Conservation (phyloP, 2,329 filamentous ascomycete species). For the Penicillium freii region DNA sequence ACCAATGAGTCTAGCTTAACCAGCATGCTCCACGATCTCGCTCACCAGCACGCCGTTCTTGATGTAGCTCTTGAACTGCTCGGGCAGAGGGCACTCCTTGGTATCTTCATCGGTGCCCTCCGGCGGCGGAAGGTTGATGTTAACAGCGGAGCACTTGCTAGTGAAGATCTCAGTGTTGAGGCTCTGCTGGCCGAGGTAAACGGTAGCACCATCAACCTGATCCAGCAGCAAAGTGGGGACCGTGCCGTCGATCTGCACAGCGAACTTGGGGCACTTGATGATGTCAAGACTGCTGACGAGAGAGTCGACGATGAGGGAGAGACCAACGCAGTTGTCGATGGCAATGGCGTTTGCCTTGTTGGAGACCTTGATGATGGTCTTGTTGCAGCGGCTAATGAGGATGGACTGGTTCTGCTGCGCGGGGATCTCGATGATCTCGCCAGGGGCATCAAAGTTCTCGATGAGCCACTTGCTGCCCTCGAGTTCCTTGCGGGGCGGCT, state of each 20-base stretch:
- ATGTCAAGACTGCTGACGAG: conserved; percentile 90
- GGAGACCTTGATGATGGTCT: conserved; percentile 81
- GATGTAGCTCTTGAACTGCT: conserved; percentile 81
- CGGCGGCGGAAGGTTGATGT: conserved; percentile 75
- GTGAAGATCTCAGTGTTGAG: conserved; percentile 77
- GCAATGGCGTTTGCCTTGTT: conserved; percentile 98
- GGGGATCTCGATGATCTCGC: conserved; percentile 74
- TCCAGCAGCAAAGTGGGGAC: conserved; percentile 88
- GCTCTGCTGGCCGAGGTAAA: conserved; percentile 83
- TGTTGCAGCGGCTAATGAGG: conserved; percentile 87
- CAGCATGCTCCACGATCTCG: conserved; percentile 94
- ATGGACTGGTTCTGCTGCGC: conserved; percentile 83
- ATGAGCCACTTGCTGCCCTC: conserved; percentile 93
- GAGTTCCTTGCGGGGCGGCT: conserved; percentile 73
- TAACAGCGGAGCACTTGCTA: conserved; percentile 83
- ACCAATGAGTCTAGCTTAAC: conserved; percentile 48
- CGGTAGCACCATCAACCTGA: conserved; percentile 82
- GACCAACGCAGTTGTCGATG: conserved; percentile 80
- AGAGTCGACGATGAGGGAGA: conserved; percentile 83
- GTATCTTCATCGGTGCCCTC: conserved; percentile 72
- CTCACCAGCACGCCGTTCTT: conserved; percentile 76
- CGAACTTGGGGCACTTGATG: conserved; percentile 93
- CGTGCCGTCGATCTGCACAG: conserved; percentile 82
- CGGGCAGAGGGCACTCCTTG: conserved; percentile 80
- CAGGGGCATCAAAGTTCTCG: conserved; percentile 83